Evolutionary conservation across 495 filamentous ascomycete genomes (phyloP), one percentile per base, ranked within the genome.

Genomic region (Xylaria scruposa): DNA sequence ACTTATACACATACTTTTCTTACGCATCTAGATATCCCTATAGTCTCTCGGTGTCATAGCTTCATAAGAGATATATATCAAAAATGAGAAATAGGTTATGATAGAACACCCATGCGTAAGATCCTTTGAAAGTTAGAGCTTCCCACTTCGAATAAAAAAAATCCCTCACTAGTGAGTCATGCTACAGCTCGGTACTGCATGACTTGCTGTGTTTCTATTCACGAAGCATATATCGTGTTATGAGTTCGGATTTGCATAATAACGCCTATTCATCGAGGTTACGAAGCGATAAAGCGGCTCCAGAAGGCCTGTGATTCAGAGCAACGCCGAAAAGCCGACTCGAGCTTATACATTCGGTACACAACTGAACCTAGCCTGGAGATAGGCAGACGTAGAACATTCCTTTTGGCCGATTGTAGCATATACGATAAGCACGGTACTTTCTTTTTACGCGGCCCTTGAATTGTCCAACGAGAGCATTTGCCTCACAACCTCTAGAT

Each of bases 371-470:
- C 40, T 19, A 6, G 21, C 44, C 42, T 33, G 17, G 29, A 42
- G 38, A 29, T 24, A 19, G 24, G n/a, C 13, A 51, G 21, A 51
- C 3, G 13, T 8, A 38, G 8, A 15, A 10, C 24, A 51, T 21
- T 36, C 62, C 24, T 0, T 49, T 65, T 65, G 62, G 26, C 62
- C 31, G 46, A 67, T 53, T 51, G 38, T 38, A 19, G 46, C 63
- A 53, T 67, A 53, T 53, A 67, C 31, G 46, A 67, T 44, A 29
- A 53, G 7, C 12, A 36, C 36, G 29, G n/a, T 26, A 53, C 21
- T 47, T 21, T n/a, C 5, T 38, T 47, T 26, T 26, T 9, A n/a
- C 38, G 15, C 38, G 38, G 24, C n/a, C 21, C 21, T 31, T 12
- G 12, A 0, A 24, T 13, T 15, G 15, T 42, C 62, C 21, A 15